phyloP scores from a whole-genome alignment of 1,284 basidiomycete species.

The Chalciporus piperatoides region DNA sequence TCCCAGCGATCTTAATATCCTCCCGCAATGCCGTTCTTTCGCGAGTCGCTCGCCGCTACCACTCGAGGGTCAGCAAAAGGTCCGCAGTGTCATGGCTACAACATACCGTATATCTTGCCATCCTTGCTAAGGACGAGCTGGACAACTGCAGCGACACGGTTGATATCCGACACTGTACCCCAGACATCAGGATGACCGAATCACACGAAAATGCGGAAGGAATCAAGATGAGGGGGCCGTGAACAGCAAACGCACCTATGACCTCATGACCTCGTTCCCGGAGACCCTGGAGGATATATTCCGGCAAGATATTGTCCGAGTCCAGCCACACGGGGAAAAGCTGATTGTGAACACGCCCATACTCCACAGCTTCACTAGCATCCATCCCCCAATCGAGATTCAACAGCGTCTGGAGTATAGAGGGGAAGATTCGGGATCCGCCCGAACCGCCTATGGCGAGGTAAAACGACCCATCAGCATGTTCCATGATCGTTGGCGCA shows the following conservation, averaged over 20 bases:
- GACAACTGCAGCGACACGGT: constrained; percentile 64
- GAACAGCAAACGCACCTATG: constrained; percentile 41
- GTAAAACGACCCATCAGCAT: constrained; percentile 66
- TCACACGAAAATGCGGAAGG: neutral
- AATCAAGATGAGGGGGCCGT: neutral
- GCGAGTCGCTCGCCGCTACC: constrained; percentile 76
- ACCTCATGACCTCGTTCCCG: constrained; percentile 68
- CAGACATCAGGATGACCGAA: constrained; percentile 3
- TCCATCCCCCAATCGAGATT: constrained; percentile 84
- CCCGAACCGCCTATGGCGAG: constrained; percentile 82
- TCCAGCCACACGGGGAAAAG: constrained; percentile 68
- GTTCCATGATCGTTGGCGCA: constrained; percentile 75
- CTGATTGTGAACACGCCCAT: constrained; percentile 89
- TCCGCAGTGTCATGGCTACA: neutral
- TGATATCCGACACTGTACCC: constrained; percentile 43
- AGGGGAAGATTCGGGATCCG: constrained; percentile 80
- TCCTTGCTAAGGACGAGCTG: constrained; percentile 64
- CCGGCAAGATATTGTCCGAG: constrained; percentile 61
- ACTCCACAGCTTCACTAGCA: constrained; percentile 77
- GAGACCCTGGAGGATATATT: constrained; percentile 53
- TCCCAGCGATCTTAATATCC: constrained; percentile 51
- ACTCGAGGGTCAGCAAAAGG: constrained; percentile 6
- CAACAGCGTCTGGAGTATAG: constrained; percentile 78
- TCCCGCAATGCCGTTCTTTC: constrained; percentile 80
- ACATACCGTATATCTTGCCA: constrained; percentile 57